Evolutionary conservation across 1,284 basidiomycete genomes (phyloP).

Genomic region (Mycena citricolor): DNA sequence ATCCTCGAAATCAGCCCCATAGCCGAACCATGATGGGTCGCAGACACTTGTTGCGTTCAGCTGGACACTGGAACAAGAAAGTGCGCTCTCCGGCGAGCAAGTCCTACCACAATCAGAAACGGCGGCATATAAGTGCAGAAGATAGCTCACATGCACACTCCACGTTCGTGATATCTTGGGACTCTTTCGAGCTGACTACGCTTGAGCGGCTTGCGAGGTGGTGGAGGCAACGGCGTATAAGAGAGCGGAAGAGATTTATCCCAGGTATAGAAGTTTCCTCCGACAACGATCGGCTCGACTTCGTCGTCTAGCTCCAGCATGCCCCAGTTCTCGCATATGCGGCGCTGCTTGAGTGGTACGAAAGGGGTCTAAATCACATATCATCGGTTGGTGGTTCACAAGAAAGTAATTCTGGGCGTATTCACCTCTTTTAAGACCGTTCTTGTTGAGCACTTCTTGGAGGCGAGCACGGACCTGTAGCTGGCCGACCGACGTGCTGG

Average conservation of each 20-base stretch:
- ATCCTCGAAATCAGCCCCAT: too few species aligned
- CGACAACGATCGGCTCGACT: constrained; percentile 7
- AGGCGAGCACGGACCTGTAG: too few species aligned
- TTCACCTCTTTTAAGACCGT: too few species aligned
- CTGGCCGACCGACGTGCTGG: too few species aligned
- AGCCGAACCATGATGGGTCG: background rate
- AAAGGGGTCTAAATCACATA: too few species aligned
- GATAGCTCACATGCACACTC: constrained; percentile 16
- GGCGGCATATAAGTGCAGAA: background rate
- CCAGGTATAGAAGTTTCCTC: constrained; percentile 15
- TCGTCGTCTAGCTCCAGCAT: constrained; percentile 15
- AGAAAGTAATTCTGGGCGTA: too few species aligned
- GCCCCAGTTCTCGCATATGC: too few species aligned
- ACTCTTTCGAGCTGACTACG: constrained; percentile 10
- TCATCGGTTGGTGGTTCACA: too few species aligned
- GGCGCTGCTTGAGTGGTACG: too few species aligned
- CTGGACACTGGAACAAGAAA: constrained; percentile 12
- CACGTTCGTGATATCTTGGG: constrained; percentile 9
- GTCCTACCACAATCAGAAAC: background rate
- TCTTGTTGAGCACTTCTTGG: too few species aligned
- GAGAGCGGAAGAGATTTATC: constrained; percentile 9
- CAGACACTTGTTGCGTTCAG: background rate
- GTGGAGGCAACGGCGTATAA: constrained; percentile 14
- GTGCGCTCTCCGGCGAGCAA: constrained; percentile 6
- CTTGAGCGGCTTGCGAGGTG: constrained; percentile 10